Base-by-base conservation (phyloP, 306 rosid genomes). In the Quercus aquifolioides region DNA sequence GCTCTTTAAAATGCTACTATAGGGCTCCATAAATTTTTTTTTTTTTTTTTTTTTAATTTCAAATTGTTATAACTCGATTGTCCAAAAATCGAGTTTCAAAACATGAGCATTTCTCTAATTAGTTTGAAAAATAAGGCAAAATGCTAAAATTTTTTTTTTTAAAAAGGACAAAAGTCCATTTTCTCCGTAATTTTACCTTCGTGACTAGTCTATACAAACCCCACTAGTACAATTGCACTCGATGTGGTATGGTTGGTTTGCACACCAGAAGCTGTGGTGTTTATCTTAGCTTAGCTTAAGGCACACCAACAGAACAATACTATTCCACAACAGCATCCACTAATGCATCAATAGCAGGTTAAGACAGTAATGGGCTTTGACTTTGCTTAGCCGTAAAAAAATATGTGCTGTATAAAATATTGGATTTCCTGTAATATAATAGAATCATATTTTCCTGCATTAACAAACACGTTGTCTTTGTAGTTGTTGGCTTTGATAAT, bases 321-420 rank as follows among this genome's bases (percentile, higher is more conserved):
- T 14, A 18, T 26, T 28, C 18, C 20, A 28, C 17, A 63, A 63
- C 20, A 12, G 30, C 20, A 28, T 26, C 69, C n/a, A 63, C 41
- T 28, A 14, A 63, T 28, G 41, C 30, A 59, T 3, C 31, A 63
- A 12, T 3, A 67, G 10, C 6, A 19, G 7, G 12, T 46, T 14
- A 21, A 9, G 20, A 56, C 68, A 73, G 76, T 25, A 81, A 79
- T 35, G 14, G 46, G 52, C 30, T 64, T 28, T 70, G 46, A 62
- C 88, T 81, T 84, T 25, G 20, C 81, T 83, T 78, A 38, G 64
- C 26, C 56, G 65, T 58, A 74, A 73, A 35, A 68, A 59, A 18
- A 70, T 1, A 31, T 1, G 62, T 55, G 18, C 54, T 49, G 58
- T 73, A 69, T 28, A 58, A 67, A 52, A 5, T 25, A 11, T 26